A percentile compares a stretch with the other conserved stretches of the same genome.
phyloP scores from a whole-genome alignment of 306 rosid species.

The Quillaja saponaria region DNA sequence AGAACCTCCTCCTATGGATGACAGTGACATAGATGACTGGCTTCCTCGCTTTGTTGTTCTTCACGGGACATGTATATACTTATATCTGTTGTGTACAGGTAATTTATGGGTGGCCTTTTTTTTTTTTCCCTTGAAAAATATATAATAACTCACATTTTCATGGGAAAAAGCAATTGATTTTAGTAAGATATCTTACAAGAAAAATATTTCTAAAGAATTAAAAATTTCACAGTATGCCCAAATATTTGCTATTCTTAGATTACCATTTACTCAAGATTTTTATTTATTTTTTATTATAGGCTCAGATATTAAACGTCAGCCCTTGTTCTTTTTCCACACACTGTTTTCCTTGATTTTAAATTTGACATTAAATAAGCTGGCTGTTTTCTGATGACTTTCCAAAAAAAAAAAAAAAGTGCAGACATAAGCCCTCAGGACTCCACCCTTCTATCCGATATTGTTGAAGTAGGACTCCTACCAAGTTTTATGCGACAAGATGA shows the following conservation, averaged over 20 bases:
- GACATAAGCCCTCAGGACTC: conserved; percentile 69
- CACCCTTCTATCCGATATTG: conserved; percentile 63
- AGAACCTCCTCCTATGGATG: conserved; percentile 84
- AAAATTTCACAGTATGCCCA: too few relatives aligned
- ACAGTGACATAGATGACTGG: conserved; percentile 79
- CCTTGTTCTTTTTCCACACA: not conserved
- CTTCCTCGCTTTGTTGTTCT: conserved; percentile 87
- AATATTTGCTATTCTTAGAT: not conserved
- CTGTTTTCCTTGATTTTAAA: too few relatives aligned
- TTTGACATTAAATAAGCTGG: too few relatives aligned
- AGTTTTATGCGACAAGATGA: conserved; percentile 63
- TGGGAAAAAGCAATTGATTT: too few relatives aligned
- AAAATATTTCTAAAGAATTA: not conserved
- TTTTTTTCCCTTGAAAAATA: not conserved
- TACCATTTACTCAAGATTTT: conserved; percentile 6
- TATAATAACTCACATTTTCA: too few relatives aligned
- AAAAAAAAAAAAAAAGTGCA: conserved; percentile 28
- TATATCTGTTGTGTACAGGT: conserved; percentile 76
- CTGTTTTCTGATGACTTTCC: not conserved
- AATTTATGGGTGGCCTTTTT: too few relatives aligned
- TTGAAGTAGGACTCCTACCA: conserved; percentile 65
- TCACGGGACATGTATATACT: conserved; percentile 69
- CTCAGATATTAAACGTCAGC: not conserved
- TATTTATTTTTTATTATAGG: too few relatives aligned
- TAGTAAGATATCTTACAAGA: too few relatives aligned